Percentiles rank a stretch among this genome's conserved stretches.
phyloP scores from a whole-genome alignment of 140 eudicot genomes.

The Senecio squalidus region DNA sequence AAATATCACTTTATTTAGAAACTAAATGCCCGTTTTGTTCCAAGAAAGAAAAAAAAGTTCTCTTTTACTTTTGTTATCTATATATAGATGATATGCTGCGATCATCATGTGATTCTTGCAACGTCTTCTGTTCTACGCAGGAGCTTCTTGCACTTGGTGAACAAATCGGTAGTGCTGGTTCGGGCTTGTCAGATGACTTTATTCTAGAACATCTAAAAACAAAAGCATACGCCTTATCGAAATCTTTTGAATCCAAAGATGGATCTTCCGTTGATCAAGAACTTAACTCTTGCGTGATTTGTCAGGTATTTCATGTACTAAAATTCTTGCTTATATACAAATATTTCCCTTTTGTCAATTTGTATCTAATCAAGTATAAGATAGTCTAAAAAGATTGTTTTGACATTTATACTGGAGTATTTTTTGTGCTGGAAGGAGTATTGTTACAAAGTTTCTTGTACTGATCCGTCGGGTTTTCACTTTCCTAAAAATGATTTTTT shows the following conservation, averaged over 20 bases:
- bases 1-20: neutral
- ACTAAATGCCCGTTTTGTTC: neutral
- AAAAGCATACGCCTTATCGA: conserved; percentile 34
- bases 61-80: neutral
- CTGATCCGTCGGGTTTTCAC: no score
- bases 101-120: conserved; percentile 18
- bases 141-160: conserved; percentile 99
- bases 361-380: neutral
- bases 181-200: conserved; percentile 70
- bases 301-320: conserved; percentile 65
- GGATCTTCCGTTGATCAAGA: conserved; percentile 46
- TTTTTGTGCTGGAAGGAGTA: no score
- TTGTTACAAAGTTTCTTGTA: no score
- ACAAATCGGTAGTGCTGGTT: conserved; percentile 72
- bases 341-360: neutral
- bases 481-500: no score
- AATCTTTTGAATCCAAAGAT: conserved; percentile 36
- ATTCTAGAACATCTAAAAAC: conserved; percentile 46
- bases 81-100: neutral
- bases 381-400: neutral
- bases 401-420: no score
- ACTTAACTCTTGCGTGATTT: conserved; percentile 64
- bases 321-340: neutral
- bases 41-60: neutral
- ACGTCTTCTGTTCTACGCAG: conserved; percentile 32